These are phyloP conservation scores for Coemansia sp. DNA, from an alignment of 192 early-diverging fungal genomes.

Conservation along the genomic window DNA sequence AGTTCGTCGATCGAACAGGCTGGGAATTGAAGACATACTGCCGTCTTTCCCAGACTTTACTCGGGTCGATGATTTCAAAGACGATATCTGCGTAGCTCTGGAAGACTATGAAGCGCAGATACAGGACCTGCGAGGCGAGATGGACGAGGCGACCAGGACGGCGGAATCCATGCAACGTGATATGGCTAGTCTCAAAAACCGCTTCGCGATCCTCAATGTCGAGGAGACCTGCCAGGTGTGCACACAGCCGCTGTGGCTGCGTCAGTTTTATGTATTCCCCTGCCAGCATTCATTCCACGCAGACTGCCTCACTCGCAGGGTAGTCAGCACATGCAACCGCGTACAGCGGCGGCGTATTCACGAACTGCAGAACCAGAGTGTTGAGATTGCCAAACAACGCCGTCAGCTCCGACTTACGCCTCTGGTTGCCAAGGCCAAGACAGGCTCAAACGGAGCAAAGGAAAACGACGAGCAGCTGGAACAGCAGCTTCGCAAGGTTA, in stretches of 20 bases:
- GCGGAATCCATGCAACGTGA: conserved; percentile 92
- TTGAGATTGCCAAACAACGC: conserved; percentile 39
- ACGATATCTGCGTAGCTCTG: conserved; percentile 87
- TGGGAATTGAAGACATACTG: conserved; percentile 94
- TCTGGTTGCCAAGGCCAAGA: conserved; percentile 13
- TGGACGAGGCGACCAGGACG: conserved; percentile 93
- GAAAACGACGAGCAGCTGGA: conserved; percentile 48
- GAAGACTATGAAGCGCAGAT: conserved; percentile 92
- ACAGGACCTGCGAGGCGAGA: conserved; percentile 81
- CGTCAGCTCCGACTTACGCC: conserved; percentile 38
- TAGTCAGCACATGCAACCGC: conserved; percentile 51
- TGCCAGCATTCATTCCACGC: conserved; percentile 95
- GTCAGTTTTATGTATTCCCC: conserved; percentile 93
- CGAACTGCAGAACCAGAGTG: conserved; percentile 46
- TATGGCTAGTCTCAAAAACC: conserved; percentile 79
- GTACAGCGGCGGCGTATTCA: conserved; percentile 52
- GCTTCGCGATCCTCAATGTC: conserved; percentile 55
- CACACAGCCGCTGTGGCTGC: conserved; percentile 70
- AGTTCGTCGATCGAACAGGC: conserved; percentile 68
- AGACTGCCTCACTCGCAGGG: conserved; percentile 81
- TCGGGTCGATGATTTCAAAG: conserved; percentile 96
- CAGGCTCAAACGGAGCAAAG: conserved; percentile 6
- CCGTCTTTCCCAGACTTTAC: conserved; percentile 98
- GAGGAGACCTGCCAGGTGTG: conserved; percentile 81
- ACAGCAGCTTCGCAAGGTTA: conserved; percentile 31